Evolutionary conservation across 2,329 filamentous ascomycete genomes (phyloP).

Genomic region (Aspergillaceae sp.): DNA sequence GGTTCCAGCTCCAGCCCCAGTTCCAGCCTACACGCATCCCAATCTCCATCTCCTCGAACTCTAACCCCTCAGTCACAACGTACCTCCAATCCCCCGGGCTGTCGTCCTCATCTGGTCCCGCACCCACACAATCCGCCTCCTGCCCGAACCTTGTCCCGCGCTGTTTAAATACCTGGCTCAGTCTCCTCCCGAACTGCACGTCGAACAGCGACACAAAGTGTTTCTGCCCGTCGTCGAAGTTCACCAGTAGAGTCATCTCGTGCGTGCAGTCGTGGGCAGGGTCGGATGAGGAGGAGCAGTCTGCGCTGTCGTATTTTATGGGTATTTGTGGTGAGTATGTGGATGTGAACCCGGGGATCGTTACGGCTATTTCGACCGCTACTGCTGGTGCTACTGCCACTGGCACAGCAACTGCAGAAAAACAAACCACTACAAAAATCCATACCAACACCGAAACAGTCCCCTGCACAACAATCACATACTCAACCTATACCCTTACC

Average conservation of each 20-base stretch:
- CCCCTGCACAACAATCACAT: conserved; percentile 9
- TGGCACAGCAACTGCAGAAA: conserved; percentile 33
- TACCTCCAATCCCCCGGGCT: too few relatives aligned
- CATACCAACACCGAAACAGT: too few relatives aligned
- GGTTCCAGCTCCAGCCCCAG: too few relatives aligned
- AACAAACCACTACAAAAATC: background rate
- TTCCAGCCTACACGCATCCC: conserved; percentile 9
- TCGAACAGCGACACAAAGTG: conserved; percentile 76
- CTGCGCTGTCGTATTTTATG: conserved; percentile 75
- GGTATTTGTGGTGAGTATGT: conserved; percentile 78
- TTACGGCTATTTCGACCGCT: conserved; percentile 60
- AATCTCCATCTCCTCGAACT: conserved; percentile 6
- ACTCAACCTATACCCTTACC: background rate
- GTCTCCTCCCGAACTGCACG: conserved; percentile 58
- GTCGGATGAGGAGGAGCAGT: conserved; percentile 55
- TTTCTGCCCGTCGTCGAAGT: conserved; percentile 74
- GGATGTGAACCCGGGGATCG: conserved; percentile 71
- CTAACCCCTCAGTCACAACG: too few relatives aligned
- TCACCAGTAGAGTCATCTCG: conserved; percentile 69
- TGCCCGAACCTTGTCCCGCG: conserved; percentile 68
- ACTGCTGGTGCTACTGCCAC: conserved; percentile 38
- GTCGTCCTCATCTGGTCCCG: too few relatives aligned
- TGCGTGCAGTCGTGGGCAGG: conserved; percentile 73
- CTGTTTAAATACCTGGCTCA: conserved; percentile 88
- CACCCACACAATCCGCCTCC: conserved; percentile 13